These are phyloP conservation scores for Tilletia indica DNA, from an alignment of 1,284 basidiomycete genomes.

Conservation along the genomic window DNA sequence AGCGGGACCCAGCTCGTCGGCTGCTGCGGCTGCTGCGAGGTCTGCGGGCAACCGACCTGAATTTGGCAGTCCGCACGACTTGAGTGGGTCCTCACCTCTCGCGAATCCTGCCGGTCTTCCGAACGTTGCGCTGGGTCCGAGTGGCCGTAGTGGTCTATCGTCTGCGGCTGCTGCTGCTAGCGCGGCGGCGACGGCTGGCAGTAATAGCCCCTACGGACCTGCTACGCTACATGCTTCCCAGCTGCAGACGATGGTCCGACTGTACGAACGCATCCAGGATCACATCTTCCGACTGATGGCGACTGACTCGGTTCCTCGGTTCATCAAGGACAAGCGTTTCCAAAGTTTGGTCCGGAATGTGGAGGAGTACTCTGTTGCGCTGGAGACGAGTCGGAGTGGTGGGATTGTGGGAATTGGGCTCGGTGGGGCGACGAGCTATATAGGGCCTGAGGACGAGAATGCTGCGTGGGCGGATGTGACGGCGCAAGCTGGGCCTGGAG, in stretches of 20 bases:
- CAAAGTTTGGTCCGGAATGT: conserved; percentile 46
- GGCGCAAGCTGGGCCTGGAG: neutral
- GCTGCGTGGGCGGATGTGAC: neutral
- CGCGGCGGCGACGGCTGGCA: neutral
- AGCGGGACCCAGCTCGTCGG: neutral
- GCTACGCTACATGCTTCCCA: conserved; percentile 62
- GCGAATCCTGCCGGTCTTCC: neutral
- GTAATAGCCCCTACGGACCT: conserved; percentile 9
- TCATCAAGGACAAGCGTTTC: conserved; percentile 49
- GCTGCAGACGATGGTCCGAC: conserved; percentile 83
- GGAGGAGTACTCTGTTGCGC: conserved; percentile 38
- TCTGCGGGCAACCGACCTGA: conserved; percentile 6
- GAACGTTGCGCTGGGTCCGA: neutral
- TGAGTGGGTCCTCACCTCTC: neutral
- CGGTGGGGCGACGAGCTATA: neutral
- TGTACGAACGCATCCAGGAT: conserved; percentile 93
- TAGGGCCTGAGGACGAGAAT: neutral
- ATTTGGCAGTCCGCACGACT: conserved; percentile 5
- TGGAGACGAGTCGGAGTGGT: conserved; percentile 13
- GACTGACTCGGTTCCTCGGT: conserved; percentile 82
- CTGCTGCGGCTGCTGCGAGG: conserved; percentile 8
- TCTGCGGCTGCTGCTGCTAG: conserved; percentile 33
- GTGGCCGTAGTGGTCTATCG: conserved; percentile 23
- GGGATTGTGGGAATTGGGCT: conserved; percentile 5
- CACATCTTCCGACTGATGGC: conserved; percentile 98